A percentile compares a stretch with the other conserved stretches of the same genome.
phyloP scores from a whole-genome alignment of 2,329 filamentous ascomycete species.

The Nigrospora sphaerica region DNA sequence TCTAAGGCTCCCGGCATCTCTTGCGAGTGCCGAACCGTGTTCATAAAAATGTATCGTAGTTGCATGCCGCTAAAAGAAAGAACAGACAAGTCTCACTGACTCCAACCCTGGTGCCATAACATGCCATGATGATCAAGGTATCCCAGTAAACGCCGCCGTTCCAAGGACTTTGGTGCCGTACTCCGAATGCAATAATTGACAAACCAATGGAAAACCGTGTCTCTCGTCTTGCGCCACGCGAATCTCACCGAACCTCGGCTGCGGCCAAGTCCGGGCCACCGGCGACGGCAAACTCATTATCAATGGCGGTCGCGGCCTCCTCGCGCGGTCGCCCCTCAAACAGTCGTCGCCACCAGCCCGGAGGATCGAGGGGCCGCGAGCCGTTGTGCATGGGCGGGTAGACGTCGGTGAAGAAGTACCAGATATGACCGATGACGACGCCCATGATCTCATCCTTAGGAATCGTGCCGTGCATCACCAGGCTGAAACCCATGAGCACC shows the following conservation, averaged over 20 bases:
- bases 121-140: no score
- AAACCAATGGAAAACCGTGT: background rate
- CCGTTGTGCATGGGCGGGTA: constrained; percentile 87
- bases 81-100: no score
- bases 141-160: no score
- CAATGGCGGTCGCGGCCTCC: constrained; percentile 45
- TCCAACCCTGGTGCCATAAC: no score
- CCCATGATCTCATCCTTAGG: constrained; percentile 97
- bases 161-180: no score
- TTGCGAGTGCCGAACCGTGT: no score
- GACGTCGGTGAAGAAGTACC: constrained; percentile 97
- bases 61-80: no score
- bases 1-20: no score
- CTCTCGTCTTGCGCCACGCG: no score
- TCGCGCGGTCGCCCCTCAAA: constrained; percentile 56
- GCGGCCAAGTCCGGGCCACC: constrained; percentile 51
- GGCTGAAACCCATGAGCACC: constrained; percentile 88
- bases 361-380: constrained; percentile 80
- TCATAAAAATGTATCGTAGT: no score
- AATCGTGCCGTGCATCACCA: constrained; percentile 81
- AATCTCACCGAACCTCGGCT: constrained; percentile 25
- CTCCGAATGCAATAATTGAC: background rate
- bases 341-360: constrained; percentile 79
- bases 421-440: constrained; percentile 88
- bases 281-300: constrained; percentile 57